Evolutionary conservation across 176 grass and related monocot genomes (phyloP).

Genomic region (maize (Zea mays)): DNA sequence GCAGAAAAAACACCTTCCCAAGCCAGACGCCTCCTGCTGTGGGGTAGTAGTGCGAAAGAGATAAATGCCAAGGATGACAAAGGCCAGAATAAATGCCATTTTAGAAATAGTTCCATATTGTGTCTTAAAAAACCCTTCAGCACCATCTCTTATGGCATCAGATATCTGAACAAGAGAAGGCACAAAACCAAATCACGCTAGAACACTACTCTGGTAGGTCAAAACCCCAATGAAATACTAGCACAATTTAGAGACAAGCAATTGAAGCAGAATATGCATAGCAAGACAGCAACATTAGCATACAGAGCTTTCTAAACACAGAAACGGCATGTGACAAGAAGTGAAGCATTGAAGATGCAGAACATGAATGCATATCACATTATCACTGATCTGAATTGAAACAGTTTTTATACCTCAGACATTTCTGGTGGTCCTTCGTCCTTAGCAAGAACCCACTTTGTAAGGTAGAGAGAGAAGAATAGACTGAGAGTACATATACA

Average conservation of each 20-base stretch:
- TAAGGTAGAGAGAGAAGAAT: slow-evolving; percentile 89
- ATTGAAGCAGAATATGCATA: slow-evolving; percentile 25
- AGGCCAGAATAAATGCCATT: slow-evolving; percentile 85
- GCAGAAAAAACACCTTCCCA: slow-evolving; percentile 66
- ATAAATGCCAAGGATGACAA: slow-evolving; percentile 97
- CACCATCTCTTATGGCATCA: slow-evolving; percentile 97
- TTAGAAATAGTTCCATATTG: slow-evolving; percentile 98
- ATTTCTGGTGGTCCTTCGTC: slow-evolving; percentile 99
- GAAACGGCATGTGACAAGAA: slow-evolving; percentile 2
- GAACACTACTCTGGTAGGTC: slow-evolving; percentile 18
- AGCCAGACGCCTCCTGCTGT: slow-evolving; percentile 86
- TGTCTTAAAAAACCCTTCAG: slow-evolving; percentile 98
- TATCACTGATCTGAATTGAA: background rate
- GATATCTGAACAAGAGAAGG: slow-evolving; percentile 77
- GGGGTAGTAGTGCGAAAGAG: slow-evolving; percentile 82
- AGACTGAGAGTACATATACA: slow-evolving; percentile 89
- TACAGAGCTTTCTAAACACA: slow-evolving; percentile 8
- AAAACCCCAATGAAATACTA: slow-evolving; percentile 27
- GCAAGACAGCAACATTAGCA: background rate
- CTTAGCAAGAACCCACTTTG: slow-evolving; percentile 99
- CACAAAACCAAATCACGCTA: slow-evolving; percentile 9
- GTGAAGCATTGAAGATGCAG: background rate
- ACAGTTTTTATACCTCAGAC: slow-evolving; percentile 65
- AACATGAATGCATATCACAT: slow-evolving; percentile 28
- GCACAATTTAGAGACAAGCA: background rate